A percentile compares a stretch with the other conserved stretches of the same genome.
Evolutionary conservation across 352 stramenopile genomes (phyloP).

Genomic region (Pythium utonaiense): DNA sequence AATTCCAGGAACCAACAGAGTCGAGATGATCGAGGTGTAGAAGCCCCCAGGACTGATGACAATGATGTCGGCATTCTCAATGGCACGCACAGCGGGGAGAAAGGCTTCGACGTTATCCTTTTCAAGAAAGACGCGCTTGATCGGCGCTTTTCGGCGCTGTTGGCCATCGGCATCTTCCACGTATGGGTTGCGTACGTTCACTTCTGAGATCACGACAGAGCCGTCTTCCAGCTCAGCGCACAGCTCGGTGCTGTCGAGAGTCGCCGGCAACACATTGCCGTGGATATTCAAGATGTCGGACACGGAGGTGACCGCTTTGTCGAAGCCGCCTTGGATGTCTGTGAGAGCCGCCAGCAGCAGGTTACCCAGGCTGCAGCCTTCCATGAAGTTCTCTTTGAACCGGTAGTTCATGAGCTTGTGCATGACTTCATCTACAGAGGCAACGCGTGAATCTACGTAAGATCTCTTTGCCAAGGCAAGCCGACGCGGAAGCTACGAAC

Average conservation of each 20-base stretch:
- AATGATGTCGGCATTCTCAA: slow-evolving; percentile 85
- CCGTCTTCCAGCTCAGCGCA: slow-evolving; percentile 75
- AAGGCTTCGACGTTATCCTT: slow-evolving; percentile 74
- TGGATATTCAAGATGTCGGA: slow-evolving; percentile 85
- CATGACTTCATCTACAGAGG: slow-evolving; percentile 62
- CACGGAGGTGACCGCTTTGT: slow-evolving; percentile 78
- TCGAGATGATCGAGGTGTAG: slow-evolving; percentile 85
- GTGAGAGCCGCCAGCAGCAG: slow-evolving; percentile 76
- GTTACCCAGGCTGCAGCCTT: slow-evolving; percentile 82
- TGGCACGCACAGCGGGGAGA: slow-evolving; percentile 65
- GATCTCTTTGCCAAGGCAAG: not conserved
- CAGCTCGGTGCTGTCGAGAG: slow-evolving; percentile 78
- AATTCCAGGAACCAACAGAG: slow-evolving; percentile 76
- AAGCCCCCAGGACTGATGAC: slow-evolving; percentile 79
- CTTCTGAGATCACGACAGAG: slow-evolving; percentile 71
- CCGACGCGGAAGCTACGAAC: slow-evolving; percentile 21
- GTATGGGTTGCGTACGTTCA: slow-evolving; percentile 76
- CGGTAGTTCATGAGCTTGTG: slow-evolving; percentile 89
- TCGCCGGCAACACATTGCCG: slow-evolving; percentile 74
- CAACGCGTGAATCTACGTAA: not conserved
- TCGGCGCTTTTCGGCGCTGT: slow-evolving; percentile 55
- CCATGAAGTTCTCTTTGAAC: slow-evolving; percentile 87
- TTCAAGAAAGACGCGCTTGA: slow-evolving; percentile 80
- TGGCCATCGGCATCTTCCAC: slow-evolving; percentile 29
- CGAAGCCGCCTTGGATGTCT: slow-evolving; percentile 77